These are phyloP conservation scores for Ustilago trichophora DNA, from an alignment of 1,284 basidiomycete genomes.

Conservation along the genomic window DNA sequence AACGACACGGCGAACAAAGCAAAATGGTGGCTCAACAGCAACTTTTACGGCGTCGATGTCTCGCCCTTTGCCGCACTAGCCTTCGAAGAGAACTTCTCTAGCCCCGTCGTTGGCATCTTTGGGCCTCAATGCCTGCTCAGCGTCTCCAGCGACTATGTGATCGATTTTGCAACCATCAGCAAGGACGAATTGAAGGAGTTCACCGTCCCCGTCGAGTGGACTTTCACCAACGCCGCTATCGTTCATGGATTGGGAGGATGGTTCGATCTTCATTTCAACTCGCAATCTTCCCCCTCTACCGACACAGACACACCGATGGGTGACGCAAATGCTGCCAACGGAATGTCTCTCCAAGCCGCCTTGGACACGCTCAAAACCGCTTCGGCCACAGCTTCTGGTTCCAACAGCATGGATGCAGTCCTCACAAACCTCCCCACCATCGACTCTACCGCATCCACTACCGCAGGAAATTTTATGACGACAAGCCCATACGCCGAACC, in stretches of 20 bases:
- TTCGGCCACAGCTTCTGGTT: constrained; percentile 3
- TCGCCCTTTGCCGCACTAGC: constrained; percentile 54
- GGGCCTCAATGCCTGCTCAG: constrained; percentile 51
- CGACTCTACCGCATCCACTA: neutral
- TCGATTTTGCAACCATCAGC: constrained; percentile 57
- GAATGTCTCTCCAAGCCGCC: constrained; percentile 16
- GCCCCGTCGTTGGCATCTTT: constrained; percentile 62
- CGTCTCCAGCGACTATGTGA: constrained; percentile 47
- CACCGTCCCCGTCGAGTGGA: constrained; percentile 56
- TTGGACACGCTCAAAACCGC: constrained; percentile 16
- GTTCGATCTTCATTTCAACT: constrained; percentile 62
- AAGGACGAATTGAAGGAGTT: constrained; percentile 53
- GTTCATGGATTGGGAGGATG: constrained; percentile 62
- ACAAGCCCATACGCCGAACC: constrained; percentile 60
- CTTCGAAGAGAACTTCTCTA: constrained; percentile 54
- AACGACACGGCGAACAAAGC: constrained; percentile 69
- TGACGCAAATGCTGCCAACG: constrained; percentile 7
- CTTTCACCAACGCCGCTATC: constrained; percentile 41
- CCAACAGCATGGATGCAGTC: constrained; percentile 1
- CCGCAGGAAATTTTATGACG: constrained; percentile 52
- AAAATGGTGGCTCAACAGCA: constrained; percentile 50
- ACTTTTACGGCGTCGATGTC: constrained; percentile 64
- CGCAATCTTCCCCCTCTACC: constrained; percentile 17
- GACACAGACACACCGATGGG: constrained; percentile 24
- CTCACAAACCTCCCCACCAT: constrained; percentile 31